A percentile compares a stretch with the other conserved stretches of the same genome.
These are phyloP conservation scores for Candida multigemmis DNA, from an alignment of 805 yeast genomes.

Conservation along the genomic window DNA sequence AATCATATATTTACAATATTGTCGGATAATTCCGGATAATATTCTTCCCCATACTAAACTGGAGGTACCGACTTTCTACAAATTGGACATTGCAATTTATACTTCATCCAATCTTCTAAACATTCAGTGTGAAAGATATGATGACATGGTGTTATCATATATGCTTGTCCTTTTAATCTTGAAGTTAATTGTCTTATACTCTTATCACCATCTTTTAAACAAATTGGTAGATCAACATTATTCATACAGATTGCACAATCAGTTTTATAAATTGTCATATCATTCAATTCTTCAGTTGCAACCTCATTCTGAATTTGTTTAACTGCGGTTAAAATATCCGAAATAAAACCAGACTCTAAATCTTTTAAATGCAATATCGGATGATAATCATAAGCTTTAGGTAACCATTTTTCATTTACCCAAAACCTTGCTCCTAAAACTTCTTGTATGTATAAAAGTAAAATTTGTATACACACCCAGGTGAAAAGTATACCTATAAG, in stretches of 20 bases:
- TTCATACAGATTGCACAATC: conserved; percentile 92
- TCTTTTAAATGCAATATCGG: conserved; percentile 52
- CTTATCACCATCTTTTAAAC: conserved; percentile 7
- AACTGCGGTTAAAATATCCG: conserved; percentile 36
- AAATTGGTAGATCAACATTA: conserved; percentile 51
- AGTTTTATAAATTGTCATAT: conserved; percentile 33
- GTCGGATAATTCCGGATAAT: neutral
- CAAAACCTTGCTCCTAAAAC: conserved; percentile 75
- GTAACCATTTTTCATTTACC: conserved; percentile 62
- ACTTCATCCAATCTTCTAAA: conserved; percentile 87
- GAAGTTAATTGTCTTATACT: conserved; percentile 4
- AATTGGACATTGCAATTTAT: conserved; percentile 88
- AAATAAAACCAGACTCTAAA: conserved; percentile 52
- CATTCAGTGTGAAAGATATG: conserved; percentile 90
- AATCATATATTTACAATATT: neutral
- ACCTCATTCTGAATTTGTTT: conserved; percentile 9
- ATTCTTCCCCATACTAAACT: too few relatives aligned
- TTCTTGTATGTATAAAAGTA: conserved; percentile 52
- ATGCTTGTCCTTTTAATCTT: conserved; percentile 22
- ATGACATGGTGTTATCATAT: conserved; percentile 85
- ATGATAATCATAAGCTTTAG: conserved; percentile 82
- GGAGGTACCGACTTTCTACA: conserved; percentile 86
- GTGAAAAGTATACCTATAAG: conserved; percentile 36
- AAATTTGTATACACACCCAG: conserved; percentile 59
- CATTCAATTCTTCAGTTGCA: conserved; percentile 15